phyloP scores from a whole-genome alignment of 495 filamentous ascomycete genomes.

The Penicillium paradoxum region DNA sequence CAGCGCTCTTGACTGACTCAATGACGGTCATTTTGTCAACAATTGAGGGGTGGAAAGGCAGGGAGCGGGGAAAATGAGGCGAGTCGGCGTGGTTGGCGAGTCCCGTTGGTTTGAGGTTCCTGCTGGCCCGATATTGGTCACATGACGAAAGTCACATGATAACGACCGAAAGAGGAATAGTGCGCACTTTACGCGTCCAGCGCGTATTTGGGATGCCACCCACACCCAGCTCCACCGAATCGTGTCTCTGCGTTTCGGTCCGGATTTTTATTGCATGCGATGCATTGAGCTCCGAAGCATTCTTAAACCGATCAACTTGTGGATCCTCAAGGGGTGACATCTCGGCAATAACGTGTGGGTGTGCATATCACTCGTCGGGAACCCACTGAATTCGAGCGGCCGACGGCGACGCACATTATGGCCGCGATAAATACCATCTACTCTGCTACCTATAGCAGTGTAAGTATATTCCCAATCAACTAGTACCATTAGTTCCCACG shows the following conservation, averaged over 20 bases:
- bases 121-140: conserved; percentile 26
- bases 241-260: conserved; percentile 14
- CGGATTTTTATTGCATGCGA: conserved; percentile 13
- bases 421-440: conserved; percentile 55
- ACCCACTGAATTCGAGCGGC: conserved; percentile 19
- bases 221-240: conserved; percentile 19
- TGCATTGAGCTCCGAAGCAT: conserved; percentile 12
- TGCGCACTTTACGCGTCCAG: conserved; percentile 26
- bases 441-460: conserved; percentile 91
- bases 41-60: conserved; percentile 13
- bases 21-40: conserved; percentile 40
- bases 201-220: conserved; percentile 19
- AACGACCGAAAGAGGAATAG: conserved; percentile 25
- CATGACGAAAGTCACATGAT: conserved; percentile 24
- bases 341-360: conserved; percentile 9
- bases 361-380: conserved; percentile 17
- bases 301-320: conserved; percentile 10
- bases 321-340: conserved; percentile 10
- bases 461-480: conserved; percentile 40
- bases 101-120: conserved; percentile 31
- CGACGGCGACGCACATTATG: conserved; percentile 34
- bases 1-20: conserved; percentile 52
- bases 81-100: conserved; percentile 26
- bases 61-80: conserved; percentile 16
- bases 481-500: neutral